phyloP scores from a whole-genome alignment of 2,329 filamentous ascomycete species.

The Claviceps spartinae region DNA sequence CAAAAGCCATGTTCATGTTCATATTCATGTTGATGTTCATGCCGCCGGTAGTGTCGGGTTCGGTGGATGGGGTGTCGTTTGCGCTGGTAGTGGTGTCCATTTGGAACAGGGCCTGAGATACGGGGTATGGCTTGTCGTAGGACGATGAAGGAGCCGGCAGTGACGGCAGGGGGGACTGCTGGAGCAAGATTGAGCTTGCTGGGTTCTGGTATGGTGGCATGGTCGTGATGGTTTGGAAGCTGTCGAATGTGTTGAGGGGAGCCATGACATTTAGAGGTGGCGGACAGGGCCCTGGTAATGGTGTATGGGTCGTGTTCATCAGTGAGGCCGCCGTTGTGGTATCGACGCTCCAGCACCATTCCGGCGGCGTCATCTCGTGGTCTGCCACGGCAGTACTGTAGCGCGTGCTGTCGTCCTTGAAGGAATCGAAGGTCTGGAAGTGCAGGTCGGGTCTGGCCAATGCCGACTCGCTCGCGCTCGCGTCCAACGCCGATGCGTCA shows the following conservation, averaged over 20 bases:
- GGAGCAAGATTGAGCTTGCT: not conserved
- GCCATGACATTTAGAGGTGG: too few relatives aligned
- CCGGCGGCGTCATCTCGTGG: not conserved
- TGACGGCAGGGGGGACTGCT: not conserved
- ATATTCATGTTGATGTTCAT: not conserved
- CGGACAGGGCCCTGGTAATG: too few relatives aligned
- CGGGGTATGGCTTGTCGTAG: not conserved
- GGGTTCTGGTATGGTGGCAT: not conserved
- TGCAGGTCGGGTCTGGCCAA: not conserved
- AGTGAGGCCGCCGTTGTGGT: not conserved
- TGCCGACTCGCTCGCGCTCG: not conserved
- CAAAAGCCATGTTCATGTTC: not conserved
- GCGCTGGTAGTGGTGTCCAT: not conserved
- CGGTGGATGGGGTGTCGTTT: not conserved
- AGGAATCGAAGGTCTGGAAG: not conserved
- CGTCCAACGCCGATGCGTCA: not conserved
- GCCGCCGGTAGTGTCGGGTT: not conserved
- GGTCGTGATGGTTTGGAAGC: not conserved
- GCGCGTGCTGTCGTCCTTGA: not conserved
- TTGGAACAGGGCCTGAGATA: not conserved
- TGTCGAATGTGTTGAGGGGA: too few relatives aligned
- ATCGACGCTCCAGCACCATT: constrained; percentile 1
- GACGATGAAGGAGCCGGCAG: not conserved
- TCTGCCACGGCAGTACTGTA: not conserved
- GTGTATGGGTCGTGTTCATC: not conserved